Conservation (phyloP, 805 yeast species). For the Yueomyces sinensis region DNA sequence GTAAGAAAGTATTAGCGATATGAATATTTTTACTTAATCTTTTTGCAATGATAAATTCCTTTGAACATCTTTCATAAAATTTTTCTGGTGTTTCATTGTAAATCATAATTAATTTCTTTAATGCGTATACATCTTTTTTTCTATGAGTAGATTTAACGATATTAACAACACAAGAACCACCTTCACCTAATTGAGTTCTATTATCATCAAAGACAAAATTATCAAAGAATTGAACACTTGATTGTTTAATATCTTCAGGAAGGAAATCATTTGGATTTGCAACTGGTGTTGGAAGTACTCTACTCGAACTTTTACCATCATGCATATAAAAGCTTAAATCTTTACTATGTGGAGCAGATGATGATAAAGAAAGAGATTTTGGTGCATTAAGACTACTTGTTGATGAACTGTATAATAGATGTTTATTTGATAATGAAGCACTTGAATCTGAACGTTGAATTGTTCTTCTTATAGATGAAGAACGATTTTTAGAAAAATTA, state of each 20-base stretch:
- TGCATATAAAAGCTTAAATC: constrained; percentile 23
- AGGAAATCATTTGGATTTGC: constrained; percentile 50
- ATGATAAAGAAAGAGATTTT: background rate
- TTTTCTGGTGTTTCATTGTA: constrained; percentile 50
- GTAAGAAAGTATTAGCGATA: constrained; percentile 40
- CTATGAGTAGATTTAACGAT: constrained; percentile 28
- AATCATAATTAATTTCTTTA: constrained; percentile 51
- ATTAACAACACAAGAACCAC: constrained; percentile 61
- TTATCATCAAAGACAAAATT: constrained; percentile 37
- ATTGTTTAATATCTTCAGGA: constrained; percentile 41
- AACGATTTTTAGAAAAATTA: no score
- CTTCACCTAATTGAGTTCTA: constrained; percentile 47
- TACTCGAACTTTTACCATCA: constrained; percentile 27
- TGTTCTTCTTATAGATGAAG: no score
- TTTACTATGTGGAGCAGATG: constrained; percentile 3
- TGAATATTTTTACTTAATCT: constrained; percentile 43
- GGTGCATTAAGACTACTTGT: no score
- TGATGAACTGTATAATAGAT: no score
- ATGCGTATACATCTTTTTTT: constrained; percentile 39
- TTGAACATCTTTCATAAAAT: constrained; percentile 50
- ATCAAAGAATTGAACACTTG: constrained; percentile 36
- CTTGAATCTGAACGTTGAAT: no score
- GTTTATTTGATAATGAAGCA: no score
- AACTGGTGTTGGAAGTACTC: constrained; percentile 47
- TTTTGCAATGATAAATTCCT: constrained; percentile 53